phyloP scores from a whole-genome alignment of 495 filamentous ascomycete species.

The Cairneyella variabilis region DNA sequence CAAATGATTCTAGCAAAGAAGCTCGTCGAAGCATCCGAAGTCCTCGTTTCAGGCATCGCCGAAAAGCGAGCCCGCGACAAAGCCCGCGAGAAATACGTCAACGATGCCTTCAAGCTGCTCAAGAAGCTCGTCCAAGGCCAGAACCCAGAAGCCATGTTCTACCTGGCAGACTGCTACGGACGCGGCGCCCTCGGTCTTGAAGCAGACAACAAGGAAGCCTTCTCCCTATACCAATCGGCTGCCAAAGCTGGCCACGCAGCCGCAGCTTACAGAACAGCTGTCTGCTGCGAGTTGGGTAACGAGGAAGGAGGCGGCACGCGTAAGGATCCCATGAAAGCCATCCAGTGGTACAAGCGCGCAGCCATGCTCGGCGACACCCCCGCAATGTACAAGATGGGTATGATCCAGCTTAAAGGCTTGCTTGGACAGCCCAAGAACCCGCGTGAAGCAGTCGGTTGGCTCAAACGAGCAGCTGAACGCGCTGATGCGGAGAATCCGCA shows the following conservation, averaged over 20 bases:
- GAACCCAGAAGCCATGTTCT: constrained; percentile 87
- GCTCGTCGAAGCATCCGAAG: constrained; percentile 76
- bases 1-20: constrained; percentile 78
- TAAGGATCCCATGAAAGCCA: constrained; percentile 85
- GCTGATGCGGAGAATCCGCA: constrained; percentile 91
- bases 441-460: constrained; percentile 81
- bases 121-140: constrained; percentile 71
- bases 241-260: constrained; percentile 83
- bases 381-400: constrained; percentile 97
- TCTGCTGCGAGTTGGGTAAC: constrained; percentile 95
- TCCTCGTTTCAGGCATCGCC: constrained; percentile 66
- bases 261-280: constrained; percentile 89
- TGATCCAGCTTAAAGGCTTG: constrained; percentile 92
- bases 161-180: constrained; percentile 84
- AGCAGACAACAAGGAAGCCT: constrained; percentile 83
- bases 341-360: constrained; percentile 96
- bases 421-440: constrained; percentile 83
- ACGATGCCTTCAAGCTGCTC: constrained; percentile 84
- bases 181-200: constrained; percentile 67
- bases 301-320: constrained; percentile 90
- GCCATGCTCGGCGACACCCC: constrained; percentile 85
- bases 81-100: constrained; percentile 75
- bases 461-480: constrained; percentile 87
- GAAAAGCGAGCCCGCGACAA: constrained; percentile 73
- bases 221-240: constrained; percentile 86